Evolutionary conservation across 2,329 filamentous ascomycete genomes (phyloP).

Genomic region (Cephalotrichum gorgonifer): DNA sequence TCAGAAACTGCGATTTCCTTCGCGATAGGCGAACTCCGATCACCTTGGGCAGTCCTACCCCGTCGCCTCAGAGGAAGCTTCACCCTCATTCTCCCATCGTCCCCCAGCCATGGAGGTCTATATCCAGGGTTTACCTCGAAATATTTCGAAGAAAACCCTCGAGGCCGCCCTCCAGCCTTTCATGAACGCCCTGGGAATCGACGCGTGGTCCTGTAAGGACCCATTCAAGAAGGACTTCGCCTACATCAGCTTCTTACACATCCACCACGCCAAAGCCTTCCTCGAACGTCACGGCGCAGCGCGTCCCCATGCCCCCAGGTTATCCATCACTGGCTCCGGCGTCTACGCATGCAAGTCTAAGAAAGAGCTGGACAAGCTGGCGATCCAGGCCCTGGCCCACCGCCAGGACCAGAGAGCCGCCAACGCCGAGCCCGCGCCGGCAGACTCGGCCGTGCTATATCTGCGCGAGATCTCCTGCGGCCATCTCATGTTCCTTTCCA

Average conservation of each 20-base stretch:
- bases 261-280: conserved; percentile 29
- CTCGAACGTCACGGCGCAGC: conserved; percentile 14
- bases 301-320: conserved; percentile 13
- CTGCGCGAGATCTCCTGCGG: conserved; percentile 29
- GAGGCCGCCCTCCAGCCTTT: conserved; percentile 25
- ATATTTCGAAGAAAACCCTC: conserved; percentile 27
- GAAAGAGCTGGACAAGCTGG: conserved; percentile 14
- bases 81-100: not conserved
- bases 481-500: conserved; percentile 29
- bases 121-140: conserved; percentile 28
- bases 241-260: conserved; percentile 31
- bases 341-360: conserved; percentile 23
- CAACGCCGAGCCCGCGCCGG: conserved; percentile 12
- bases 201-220: conserved; percentile 33
- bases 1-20: too few relatives aligned
- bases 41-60: not conserved
- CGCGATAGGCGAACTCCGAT: not conserved
- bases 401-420: conserved; percentile 9
- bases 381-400: conserved; percentile 16
- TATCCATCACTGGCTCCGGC: conserved; percentile 17
- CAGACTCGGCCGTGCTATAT: conserved; percentile 9
- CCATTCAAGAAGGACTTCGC: conserved; percentile 20
- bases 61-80: not conserved
- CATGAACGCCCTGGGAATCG: conserved; percentile 28
- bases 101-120: conserved; percentile 32